Conservation (phyloP, 2,329 filamentous ascomycete species). For the Grosmannia clavigera region DNA sequence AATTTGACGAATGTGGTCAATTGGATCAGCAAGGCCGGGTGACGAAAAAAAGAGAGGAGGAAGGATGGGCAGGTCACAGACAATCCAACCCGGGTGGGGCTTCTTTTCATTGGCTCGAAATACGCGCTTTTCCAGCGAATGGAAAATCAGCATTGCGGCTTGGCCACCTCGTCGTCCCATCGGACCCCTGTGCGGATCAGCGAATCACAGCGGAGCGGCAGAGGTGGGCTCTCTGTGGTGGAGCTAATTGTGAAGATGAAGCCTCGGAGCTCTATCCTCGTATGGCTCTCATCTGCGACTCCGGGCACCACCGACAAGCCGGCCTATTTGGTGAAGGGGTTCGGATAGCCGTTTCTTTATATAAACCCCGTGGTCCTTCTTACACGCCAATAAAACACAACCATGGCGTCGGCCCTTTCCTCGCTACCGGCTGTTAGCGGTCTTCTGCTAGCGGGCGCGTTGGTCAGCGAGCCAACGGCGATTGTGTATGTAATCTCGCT, state of each 20-base stretch:
- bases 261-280: not conserved
- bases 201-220: not conserved
- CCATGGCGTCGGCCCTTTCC: not conserved
- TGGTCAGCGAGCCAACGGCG: not conserved
- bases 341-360: too few relatives aligned
- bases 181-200: not conserved
- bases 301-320: not conserved
- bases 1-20: not conserved
- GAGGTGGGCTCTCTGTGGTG: not conserved
- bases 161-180: not conserved
- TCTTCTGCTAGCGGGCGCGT: not conserved
- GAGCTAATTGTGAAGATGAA: not conserved
- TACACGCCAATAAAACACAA: too few relatives aligned
- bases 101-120: not conserved
- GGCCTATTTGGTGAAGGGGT: too few relatives aligned
- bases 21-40: not conserved
- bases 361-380: too few relatives aligned
- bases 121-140: not conserved
- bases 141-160: not conserved
- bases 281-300: not conserved
- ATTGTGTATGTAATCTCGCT: not conserved
- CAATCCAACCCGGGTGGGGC: not conserved
- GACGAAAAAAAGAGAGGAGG: not conserved
- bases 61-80: not conserved
- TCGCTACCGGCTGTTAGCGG: conserved; percentile 2